These are phyloP conservation scores for Scheffersomyces titani DNA, from an alignment of 1,139 yeast species.

Conservation along the genomic window DNA sequence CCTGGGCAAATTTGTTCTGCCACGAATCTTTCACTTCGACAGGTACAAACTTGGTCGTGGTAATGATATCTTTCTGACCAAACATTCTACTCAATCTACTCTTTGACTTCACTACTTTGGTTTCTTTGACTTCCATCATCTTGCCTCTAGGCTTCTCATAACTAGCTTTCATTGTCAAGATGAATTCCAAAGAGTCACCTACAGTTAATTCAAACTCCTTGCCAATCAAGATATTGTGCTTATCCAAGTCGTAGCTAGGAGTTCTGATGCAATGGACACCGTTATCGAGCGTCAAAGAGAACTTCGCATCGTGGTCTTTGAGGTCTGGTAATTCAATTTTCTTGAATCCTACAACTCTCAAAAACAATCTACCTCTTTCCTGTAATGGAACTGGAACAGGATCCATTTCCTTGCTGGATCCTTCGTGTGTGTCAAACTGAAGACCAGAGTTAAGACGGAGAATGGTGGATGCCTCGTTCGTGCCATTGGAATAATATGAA, in stretches of 20 bases:
- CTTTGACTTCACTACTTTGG: constrained; percentile 49
- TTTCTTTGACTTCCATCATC: constrained; percentile 60
- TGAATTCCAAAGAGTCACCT: constrained; percentile 63
- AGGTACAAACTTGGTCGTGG: constrained; percentile 58
- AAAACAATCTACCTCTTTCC: constrained; percentile 78
- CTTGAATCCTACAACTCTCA: constrained; percentile 61
- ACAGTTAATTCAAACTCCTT: constrained; percentile 88
- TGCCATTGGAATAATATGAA: constrained; percentile 19
- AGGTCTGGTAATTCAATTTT: constrained; percentile 61
- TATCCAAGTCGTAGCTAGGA: constrained; percentile 53
- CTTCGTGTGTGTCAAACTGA: neutral
- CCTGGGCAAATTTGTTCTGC: constrained; percentile 64
- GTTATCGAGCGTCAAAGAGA: constrained; percentile 78
- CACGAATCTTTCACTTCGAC: constrained; percentile 56
- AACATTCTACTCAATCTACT: constrained; percentile 46
- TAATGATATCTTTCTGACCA: constrained; percentile 50
- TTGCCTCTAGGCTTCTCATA: constrained; percentile 56
- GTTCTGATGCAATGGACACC: constrained; percentile 87
- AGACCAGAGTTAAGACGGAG: neutral
- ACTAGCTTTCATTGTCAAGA: constrained; percentile 71
- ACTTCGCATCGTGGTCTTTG: constrained; percentile 56
- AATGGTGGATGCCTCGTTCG: constrained; percentile 9
- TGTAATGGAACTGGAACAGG: constrained; percentile 5
- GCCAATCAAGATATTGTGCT: constrained; percentile 49
- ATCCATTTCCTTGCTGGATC: constrained; percentile 5